Evolutionary conservation across 2,329 filamentous ascomycete species (phyloP), one percentile per base, ranked within the genome.

Genomic region (Colletotrichum cereale): DNA sequence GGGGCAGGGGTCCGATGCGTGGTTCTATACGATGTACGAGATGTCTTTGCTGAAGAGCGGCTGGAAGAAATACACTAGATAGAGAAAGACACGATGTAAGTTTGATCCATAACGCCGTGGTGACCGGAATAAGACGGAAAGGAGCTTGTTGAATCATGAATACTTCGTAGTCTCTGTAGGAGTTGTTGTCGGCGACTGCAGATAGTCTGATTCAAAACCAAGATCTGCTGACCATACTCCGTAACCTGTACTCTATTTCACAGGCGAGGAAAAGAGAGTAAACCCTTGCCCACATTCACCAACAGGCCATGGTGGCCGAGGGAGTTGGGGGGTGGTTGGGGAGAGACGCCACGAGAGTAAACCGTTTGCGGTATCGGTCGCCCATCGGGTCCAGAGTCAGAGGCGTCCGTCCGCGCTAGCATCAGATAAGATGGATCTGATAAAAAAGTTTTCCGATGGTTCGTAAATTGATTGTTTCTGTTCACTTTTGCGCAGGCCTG

Each of bases 391-490:
- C 67, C 26, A 38, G 42, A 57, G 56, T 40, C 38, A 11, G 18
- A 56, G 50, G 29, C 52, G 58, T 53, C n/a, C 52, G 58, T 53
- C n/a, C 16, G 29, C 69, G 53, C 69, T 64, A 69, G 34, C 47
- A 58, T 72, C 65, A 69, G 67, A 72, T 72, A 66, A 68, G 65
- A 72, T 72, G 69, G 69, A 72, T 72, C 69, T 72, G 69, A 72
- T 72, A 71, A 72, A 61, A 66, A 61, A 66, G 47, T n/a, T n/a
- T 36, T 67, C 57, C 50, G 63, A 62, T 1, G 47, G 61, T 14
- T 14, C 5, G 16, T 26, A 18, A 31, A 10, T 66, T 44, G 24
- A 10, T 66, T 44, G 24, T 38, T 14, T 2, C 7, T 21, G 18
- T 16, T 38, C 34, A 11, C 55, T 36, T 56, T 36, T 56, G 36